Evolutionary conservation across 78 protist genomes (phyloP), one percentile per base, ranked within the genome.

Genomic region (Tieghemostelium lacteum): DNA sequence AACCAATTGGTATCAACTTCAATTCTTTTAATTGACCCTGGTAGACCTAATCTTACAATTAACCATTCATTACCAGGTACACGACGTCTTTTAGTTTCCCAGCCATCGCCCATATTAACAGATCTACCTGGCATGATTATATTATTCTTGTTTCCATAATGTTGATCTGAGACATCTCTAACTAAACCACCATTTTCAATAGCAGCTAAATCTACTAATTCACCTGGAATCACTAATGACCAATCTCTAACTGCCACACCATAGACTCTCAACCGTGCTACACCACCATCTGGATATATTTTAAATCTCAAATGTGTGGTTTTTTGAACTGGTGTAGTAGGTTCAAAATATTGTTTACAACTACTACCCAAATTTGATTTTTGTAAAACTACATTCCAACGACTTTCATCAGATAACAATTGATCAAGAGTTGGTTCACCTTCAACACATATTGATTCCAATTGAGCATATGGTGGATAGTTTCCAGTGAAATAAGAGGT

Each of bases 401-500:
- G 14, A 3, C 52, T 71, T 3, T 36, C 17, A n/a, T 33, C 73
- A n/a, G n/a, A n/a, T 55, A 54, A 52, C 1, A 71, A 33, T 29
- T 40, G 55, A n/a, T 39, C 36, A 52, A 49, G 52, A 26, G 26
- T 76, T 69, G 74, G 92, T 34, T 69, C 69, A 61, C 31, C n/a
- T 14, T 73, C 86, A 24, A 69, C 93, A 52, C 85, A 66, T 8
- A 62, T 28, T 24, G 78, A 96, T 22, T 91, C 94, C 40, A 94
- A 71, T 8, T 93, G 91, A 10, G 85, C 94, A 34, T 60, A 58
- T 20, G 97, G 97, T 33, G 89, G 95, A 34, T 93, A 86, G 62
- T 96, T 96, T 34, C 97, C 97, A 20, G 96, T 94, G 73, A 96
- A 96, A 86, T 55, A 70, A 24, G 92, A 75, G 19, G 97, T 94